Evolutionary conservation across 1,284 basidiomycete genomes (phyloP).

Genomic region (Leccinum pachyderme): DNA sequence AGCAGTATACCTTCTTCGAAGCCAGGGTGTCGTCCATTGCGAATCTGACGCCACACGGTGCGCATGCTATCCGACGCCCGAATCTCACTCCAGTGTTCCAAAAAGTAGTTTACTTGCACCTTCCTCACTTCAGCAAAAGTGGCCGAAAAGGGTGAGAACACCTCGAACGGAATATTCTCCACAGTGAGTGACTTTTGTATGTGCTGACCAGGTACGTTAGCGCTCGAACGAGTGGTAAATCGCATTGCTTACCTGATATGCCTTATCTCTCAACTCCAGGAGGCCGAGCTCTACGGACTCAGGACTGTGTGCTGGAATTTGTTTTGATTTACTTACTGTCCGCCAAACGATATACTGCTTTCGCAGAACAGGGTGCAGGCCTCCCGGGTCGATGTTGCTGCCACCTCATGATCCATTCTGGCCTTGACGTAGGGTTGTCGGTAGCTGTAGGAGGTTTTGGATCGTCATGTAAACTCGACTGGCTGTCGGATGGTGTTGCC

Average conservation of each 20-base stretch:
- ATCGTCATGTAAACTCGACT: conserved; percentile 32
- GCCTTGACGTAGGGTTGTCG: conserved; percentile 43
- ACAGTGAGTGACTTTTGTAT: conserved; percentile 74
- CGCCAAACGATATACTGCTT: conserved; percentile 85
- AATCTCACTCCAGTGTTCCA: conserved; percentile 80
- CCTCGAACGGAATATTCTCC: conserved; percentile 82
- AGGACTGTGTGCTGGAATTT: neutral
- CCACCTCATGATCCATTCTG: conserved; percentile 70
- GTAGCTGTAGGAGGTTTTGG: conserved; percentile 12
- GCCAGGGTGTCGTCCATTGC: conserved; percentile 76
- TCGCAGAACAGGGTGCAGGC: conserved; percentile 82
- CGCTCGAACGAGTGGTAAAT: neutral
- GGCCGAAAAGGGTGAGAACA: conserved; percentile 82
- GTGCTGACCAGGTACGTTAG: conserved; percentile 45
- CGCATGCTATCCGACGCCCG: conserved; percentile 79
- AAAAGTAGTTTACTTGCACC: conserved; percentile 77
- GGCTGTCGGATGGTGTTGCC: conserved; percentile 36
- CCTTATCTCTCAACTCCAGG: conserved; percentile 64
- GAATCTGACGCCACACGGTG: conserved; percentile 80
- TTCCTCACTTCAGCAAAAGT: conserved; percentile 83
- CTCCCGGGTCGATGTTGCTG: conserved; percentile 53
- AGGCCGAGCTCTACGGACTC: conserved; percentile 60
- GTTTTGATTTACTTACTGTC: conserved; percentile 54
- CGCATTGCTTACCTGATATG: conserved; percentile 49
- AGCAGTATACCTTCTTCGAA: conserved; percentile 67